Conservation (phyloP, 1,139 yeast species). For the Suhomyces bokatorum region DNA sequence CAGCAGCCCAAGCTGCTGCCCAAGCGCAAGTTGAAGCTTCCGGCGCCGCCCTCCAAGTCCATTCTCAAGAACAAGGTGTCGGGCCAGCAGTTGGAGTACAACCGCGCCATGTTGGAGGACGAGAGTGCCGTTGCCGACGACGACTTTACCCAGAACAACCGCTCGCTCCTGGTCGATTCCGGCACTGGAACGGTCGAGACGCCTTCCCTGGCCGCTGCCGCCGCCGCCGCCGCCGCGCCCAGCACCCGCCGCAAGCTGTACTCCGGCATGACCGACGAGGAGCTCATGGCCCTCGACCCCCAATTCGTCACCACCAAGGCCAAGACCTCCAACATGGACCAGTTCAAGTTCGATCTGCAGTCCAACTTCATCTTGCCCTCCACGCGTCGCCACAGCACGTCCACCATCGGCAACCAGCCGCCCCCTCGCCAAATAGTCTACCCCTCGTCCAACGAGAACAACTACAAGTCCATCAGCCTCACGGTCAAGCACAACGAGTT, state of each 20-base stretch:
- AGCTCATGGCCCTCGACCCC: conserved; percentile 59
- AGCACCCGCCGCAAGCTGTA: conserved; percentile 54
- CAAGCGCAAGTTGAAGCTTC: conserved; percentile 20
- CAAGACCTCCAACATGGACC: conserved; percentile 33
- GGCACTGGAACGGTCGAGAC: not conserved
- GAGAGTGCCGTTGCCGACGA: conserved; percentile 15
- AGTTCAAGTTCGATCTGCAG: conserved; percentile 44
- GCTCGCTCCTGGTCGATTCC: conserved; percentile 17
- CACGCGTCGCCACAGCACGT: conserved; percentile 4
- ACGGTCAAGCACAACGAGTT: conserved; percentile 40
- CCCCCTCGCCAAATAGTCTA: conserved; percentile 18
- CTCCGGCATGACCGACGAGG: conserved; percentile 65
- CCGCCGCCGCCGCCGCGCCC: conserved; percentile 6
- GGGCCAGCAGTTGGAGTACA: conserved; percentile 22
- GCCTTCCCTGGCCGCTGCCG: conserved; percentile 2
- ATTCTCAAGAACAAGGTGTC: conserved; percentile 43
- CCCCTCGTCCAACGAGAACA: conserved; percentile 41
- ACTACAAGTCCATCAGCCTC: conserved; percentile 42
- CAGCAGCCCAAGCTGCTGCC: conserved; percentile 3
- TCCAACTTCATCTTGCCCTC: conserved; percentile 37
- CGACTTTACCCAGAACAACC: conserved; percentile 15
- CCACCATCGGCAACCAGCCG: conserved; percentile 10
- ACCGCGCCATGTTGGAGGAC: not conserved
- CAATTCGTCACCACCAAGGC: conserved; percentile 45
- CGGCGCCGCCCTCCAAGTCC: conserved; percentile 41